Evolutionary conservation across 116 monocot genomes (phyloP).

Genomic region (Trichopus zeylanicus): DNA sequence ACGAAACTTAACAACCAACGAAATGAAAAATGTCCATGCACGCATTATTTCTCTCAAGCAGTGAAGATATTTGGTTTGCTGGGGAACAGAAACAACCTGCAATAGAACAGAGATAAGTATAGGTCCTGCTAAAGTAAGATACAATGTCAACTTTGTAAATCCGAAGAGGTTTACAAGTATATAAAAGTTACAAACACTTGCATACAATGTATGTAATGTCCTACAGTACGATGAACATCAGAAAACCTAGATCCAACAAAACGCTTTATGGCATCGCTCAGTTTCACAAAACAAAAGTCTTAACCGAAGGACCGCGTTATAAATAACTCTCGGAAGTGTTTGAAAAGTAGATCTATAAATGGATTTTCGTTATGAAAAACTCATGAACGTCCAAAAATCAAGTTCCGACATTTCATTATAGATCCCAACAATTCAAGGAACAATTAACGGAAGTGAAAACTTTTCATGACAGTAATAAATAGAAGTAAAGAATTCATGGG

Average conservation of each 20-base stretch:
- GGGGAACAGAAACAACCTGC: too few relatives aligned
- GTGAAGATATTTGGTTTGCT: too few relatives aligned
- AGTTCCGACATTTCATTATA: not conserved
- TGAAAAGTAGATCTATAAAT: too few relatives aligned
- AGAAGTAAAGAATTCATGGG: not conserved
- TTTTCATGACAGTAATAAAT: not conserved
- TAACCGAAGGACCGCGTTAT: too few relatives aligned
- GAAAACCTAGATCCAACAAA: not conserved
- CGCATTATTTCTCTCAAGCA: not conserved
- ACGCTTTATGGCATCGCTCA: not conserved
- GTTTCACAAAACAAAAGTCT: too few relatives aligned
- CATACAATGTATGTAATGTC: not conserved
- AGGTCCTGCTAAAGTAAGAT: too few relatives aligned
- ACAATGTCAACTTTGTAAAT: too few relatives aligned
- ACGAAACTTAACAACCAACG: slow-evolving; percentile 10
- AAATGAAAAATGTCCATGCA: not conserved
- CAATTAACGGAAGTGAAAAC: not conserved
- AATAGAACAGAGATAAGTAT: too few relatives aligned
- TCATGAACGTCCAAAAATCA: too few relatives aligned
- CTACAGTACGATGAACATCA: not conserved
- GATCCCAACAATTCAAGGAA: not conserved
- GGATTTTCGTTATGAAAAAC: too few relatives aligned
- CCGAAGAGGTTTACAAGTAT: not conserved
- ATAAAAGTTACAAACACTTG: not conserved
- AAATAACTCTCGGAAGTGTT: too few relatives aligned